Base-by-base conservation (phyloP, 2,329 filamentous ascomycete species). In the Pseudogymnoascus sp. region DNA sequence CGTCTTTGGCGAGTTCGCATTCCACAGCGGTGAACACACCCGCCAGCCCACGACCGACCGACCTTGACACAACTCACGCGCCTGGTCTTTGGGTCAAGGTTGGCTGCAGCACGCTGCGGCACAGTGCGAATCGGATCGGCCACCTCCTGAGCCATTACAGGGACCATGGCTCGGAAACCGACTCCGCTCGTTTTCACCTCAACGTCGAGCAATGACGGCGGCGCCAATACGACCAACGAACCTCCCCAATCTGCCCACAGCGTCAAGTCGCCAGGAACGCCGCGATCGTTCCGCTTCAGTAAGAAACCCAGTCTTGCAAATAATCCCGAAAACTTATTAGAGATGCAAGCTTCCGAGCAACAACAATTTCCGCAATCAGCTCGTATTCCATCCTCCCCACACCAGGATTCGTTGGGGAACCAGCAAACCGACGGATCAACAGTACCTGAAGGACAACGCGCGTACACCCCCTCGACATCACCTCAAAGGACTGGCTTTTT, bases 401-500 rank as follows among this genome's bases (percentile, higher is more conserved):
- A 48, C 42, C 21, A 48, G 10, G 42, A 48, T 48, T 29, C 42
- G 21, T 48, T n/a, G 42, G 10, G 6, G 42, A 18, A 48, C 12
- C 42, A 48, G 21, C 42, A 48, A 25, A 10, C 21, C 21, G 42
- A 48, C 42, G 42, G 5, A 27, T 48, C 42, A 9, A 48, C 42
- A 29, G 29, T 48, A n/a, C 12, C 21, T n/a, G 42, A 48, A 9
- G 21, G 42, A n/a, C 21, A 48, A 48, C 42, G 42, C 42, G 42
- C 42, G 42, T 48, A 48, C 42, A 48, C 42, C 25, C 42, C 52
- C 18, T 35, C 48, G 33, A 60, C 45, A 5, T 55, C 40, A 15
- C 61, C 60, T 9, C 29, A 35, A 15, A 62, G 40, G 35, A 42
- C 65, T 35, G 69, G 70, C 71, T 79, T 80, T 65, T 80, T 80